Evolutionary conservation across 1,139 yeast species (phyloP), one percentile per base, ranked within the genome.

Genomic region (Eremothecium coryli): DNA sequence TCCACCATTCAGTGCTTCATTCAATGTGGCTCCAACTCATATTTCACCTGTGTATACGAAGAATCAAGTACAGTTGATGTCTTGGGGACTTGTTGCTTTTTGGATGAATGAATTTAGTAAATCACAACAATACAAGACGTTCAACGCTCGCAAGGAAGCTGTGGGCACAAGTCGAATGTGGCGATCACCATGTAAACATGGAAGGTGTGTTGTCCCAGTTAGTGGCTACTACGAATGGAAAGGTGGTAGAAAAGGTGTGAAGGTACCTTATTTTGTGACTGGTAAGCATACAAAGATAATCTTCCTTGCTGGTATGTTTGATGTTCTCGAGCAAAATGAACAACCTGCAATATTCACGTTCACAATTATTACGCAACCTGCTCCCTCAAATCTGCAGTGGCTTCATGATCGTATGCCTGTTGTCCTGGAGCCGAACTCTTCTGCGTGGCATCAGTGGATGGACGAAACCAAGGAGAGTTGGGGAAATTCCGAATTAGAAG

Each of bases 191-290:
- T 37, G 46, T 29, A 36, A 42, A 15, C 64, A 59, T 17, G 44
- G 45, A 29, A 47, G 69, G 9, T 86, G 95, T 52, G 76, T 78
- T 1, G 72, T 85, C 0, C 88, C 94, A 0, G 70, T 82, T 26
- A 72, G 73, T 48, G 96, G 96, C 0, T 88, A 86, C 55, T 86
- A 72, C 51, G 97, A 86, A 56, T 86, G 96, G 96, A 55, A 48
- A 36, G 45, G 49, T 23, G 45, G 49, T 23, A 10, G n/a, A 4
- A 4, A n/a, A n/a, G 10, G 22, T n/a, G 34, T 31, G 5, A 76
- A 71, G 44, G 54, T 55, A 0, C 95, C 96, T 0, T 73, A 79
- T 52, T 86, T 64, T 51, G 66, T 86, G 11, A 71, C 68, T 33
- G 66, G 81, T 7, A 65, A 64, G 26, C 70, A 68, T 36, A 54